phyloP scores from a whole-genome alignment of 139 green algal genomes.

The Chlamydomonas applanata region DNA sequence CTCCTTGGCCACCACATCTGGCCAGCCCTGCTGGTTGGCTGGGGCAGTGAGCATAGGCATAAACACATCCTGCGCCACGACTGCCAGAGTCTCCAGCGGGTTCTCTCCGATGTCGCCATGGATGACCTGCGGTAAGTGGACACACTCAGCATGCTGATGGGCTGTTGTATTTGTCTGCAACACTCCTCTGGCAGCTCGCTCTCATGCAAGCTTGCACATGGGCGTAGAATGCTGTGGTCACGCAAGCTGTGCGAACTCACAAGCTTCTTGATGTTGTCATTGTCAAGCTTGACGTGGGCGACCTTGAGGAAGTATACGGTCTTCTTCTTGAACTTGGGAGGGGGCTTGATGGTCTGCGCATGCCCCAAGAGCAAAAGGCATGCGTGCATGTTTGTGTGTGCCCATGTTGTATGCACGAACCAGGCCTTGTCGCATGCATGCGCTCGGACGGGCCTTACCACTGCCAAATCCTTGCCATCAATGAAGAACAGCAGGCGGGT shows the following conservation, averaged over 20 bases:
- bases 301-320: constrained; percentile 84
- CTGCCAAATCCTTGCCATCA: constrained; percentile 74
- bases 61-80: constrained; percentile 78
- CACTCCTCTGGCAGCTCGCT: not conserved
- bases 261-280: constrained; percentile 65
- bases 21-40: constrained; percentile 79
- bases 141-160: not conserved
- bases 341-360: constrained; percentile 61
- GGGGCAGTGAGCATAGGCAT: constrained; percentile 77
- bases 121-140: constrained; percentile 52
- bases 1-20: constrained; percentile 80
- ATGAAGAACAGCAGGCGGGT: constrained; percentile 51
- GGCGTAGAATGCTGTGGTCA: not conserved
- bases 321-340: constrained; percentile 78
- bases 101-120: constrained; percentile 75
- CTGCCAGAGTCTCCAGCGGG: constrained; percentile 73
- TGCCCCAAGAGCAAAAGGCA: not conserved
- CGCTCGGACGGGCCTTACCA: constrained; percentile 32
- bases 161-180: not conserved
- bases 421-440: not conserved
- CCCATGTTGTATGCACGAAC: not conserved
- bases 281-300: constrained; percentile 47
- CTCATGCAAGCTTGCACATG: not conserved
- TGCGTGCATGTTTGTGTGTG: not conserved
- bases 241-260: constrained; percentile 25